Percentiles rank a stretch among this genome's conserved stretches.
Evolutionary conservation across 73 alveolate genomes (phyloP).

Genomic region (Uronychia setigera): DNA sequence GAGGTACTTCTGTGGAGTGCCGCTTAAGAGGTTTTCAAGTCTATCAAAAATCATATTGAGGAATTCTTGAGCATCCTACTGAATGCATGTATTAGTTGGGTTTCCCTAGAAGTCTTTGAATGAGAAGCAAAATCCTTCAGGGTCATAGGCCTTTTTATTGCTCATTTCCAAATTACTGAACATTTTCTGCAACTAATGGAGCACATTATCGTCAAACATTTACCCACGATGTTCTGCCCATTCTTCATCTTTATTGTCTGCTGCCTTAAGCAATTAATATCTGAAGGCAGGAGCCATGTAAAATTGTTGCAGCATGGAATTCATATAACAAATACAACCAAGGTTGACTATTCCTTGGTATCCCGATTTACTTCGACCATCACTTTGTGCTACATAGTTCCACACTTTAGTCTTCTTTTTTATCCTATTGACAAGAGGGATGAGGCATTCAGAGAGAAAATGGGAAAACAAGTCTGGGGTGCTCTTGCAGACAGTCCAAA

Average conservation of each 20-base stretch:
- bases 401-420: slow-evolving; percentile 63
- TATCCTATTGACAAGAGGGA: slow-evolving; percentile 50
- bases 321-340: slow-evolving; percentile 97
- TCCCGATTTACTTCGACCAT: slow-evolving; percentile 43
- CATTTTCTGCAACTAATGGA: slow-evolving; percentile 94
- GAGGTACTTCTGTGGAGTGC: slow-evolving; percentile 87
- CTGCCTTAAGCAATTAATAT: slow-evolving; percentile 90
- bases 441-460: slow-evolving; percentile 42
- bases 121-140: slow-evolving; percentile 90
- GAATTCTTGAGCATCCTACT: slow-evolving; percentile 98
- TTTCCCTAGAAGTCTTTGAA: slow-evolving; percentile 97
- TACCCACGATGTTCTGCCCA: slow-evolving; percentile 49
- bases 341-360: slow-evolving; percentile 88
- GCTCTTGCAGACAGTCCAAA: slow-evolving; percentile 36
- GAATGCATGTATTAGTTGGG: slow-evolving; percentile 94
- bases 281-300: slow-evolving; percentile 94
- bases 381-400: slow-evolving; percentile 83
- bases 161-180: slow-evolving; percentile 90
- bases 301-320: slow-evolving; percentile 95
- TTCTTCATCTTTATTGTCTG: slow-evolving; percentile 70
- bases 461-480: slow-evolving; percentile 46
- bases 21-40: slow-evolving; percentile 88
- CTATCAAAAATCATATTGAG: slow-evolving; percentile 95
- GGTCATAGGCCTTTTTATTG: slow-evolving; percentile 93
- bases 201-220: slow-evolving; percentile 91